These are phyloP conservation scores for Heimioporus sp. DNA, from an alignment of 768 basidiomycete species.

Conservation along the genomic window DNA sequence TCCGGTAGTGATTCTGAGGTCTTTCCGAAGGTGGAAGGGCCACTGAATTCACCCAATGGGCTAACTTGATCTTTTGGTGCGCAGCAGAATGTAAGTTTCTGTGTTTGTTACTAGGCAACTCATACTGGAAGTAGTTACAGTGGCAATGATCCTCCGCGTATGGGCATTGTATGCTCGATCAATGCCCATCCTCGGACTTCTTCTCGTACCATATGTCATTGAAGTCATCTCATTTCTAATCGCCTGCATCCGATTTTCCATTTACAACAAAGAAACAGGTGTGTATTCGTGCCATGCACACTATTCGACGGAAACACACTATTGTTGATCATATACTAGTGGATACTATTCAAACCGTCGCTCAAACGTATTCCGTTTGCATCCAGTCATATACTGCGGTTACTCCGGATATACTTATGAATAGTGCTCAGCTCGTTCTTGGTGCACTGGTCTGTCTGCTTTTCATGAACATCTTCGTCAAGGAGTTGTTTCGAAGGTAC, in stretches of 20 bases:
- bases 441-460: background rate
- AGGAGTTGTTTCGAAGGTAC: background rate
- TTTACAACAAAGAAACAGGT: background rate
- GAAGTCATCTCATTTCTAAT: background rate
- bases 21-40: background rate
- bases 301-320: too few species aligned
- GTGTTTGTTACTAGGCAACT: background rate
- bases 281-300: background rate
- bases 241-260: background rate
- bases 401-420: background rate
- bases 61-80: background rate
- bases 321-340: too few species aligned
- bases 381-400: background rate
- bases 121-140: background rate
- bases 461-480: background rate
- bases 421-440: background rate
- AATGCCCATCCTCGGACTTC: background rate
- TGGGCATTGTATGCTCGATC: background rate
- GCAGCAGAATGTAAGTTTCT: constrained; percentile 5
- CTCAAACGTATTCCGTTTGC: background rate
- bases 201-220: background rate
- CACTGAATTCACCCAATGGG: background rate
- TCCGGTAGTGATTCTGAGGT: background rate
- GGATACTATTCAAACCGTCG: too few species aligned
- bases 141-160: background rate